Percentiles rank a stretch among this genome's conserved stretches.
phyloP scores from a whole-genome alignment of 1,139 yeast genomes.

The Geotrichum aggregatum region DNA sequence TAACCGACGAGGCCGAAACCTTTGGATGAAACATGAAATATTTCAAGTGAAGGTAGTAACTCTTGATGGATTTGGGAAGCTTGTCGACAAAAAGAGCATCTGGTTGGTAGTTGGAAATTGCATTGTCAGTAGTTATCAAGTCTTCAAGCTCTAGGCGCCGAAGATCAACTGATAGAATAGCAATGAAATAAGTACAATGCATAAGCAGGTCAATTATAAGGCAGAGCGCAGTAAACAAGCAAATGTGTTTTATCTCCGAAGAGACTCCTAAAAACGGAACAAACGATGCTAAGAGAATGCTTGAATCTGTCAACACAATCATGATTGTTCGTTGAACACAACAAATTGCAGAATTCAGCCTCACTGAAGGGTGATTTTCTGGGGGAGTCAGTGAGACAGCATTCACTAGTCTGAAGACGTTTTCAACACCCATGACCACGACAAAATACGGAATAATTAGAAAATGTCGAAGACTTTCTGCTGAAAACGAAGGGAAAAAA shows the following conservation, averaged over 20 bases:
- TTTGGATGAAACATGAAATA: slow-evolving; percentile 17
- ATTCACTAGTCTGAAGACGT: slow-evolving; percentile 44
- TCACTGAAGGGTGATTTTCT: slow-evolving; percentile 41
- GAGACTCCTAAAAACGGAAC: slow-evolving; percentile 27
- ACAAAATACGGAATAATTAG: slow-evolving; percentile 42
- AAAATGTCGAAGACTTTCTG: slow-evolving; percentile 27
- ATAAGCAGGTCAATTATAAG: slow-evolving; percentile 53
- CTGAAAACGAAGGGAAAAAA: slow-evolving; percentile 33
- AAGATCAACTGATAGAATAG: slow-evolving; percentile 63
- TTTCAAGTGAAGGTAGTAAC: slow-evolving; percentile 13
- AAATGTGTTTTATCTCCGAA: slow-evolving; percentile 40
- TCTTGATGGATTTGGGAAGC: slow-evolving; percentile 10
- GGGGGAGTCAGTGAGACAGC: slow-evolving; percentile 44
- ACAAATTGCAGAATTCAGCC: slow-evolving; percentile 37
- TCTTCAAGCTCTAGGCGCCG: slow-evolving; percentile 60
- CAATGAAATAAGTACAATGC: slow-evolving; percentile 59
- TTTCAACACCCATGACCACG: slow-evolving; percentile 45
- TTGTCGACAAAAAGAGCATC: not conserved
- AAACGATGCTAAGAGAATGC: slow-evolving; percentile 29
- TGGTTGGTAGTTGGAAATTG: not conserved
- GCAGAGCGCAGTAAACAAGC: slow-evolving; percentile 44
- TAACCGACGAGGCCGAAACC: slow-evolving; percentile 16
- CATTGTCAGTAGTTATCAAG: slow-evolving; percentile 28
- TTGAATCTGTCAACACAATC: slow-evolving; percentile 33
- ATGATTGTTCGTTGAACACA: slow-evolving; percentile 40